Evolutionary conservation across 768 basidiomycete genomes (phyloP), one percentile per base, ranked within the genome.

Genomic region (Kwoniella dendrophila): DNA sequence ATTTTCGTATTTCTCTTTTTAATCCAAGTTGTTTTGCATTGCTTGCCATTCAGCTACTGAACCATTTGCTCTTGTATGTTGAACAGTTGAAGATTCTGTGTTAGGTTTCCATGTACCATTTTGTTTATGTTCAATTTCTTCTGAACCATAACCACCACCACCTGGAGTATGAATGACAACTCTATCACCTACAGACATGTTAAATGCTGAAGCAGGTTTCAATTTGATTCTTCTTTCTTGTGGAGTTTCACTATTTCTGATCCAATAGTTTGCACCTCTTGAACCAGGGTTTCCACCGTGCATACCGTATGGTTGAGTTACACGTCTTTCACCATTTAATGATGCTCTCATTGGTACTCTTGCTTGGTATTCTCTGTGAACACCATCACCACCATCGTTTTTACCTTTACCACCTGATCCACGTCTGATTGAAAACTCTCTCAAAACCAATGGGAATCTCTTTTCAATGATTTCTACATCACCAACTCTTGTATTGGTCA

Each of bases 221-320:
- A n/a, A n/a, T n/a, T n/a, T n/a, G n/a, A n/a, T n/a, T n/a, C n/a
- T n/a, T n/a, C n/a, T n/a, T n/a, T n/a, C n/a, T n/a, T n/a, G n/a
- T n/a, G n/a, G n/a, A n/a, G n/a, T n/a, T n/a, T n/a, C n/a, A 27
- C 36, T 59, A 33, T 44, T 52, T 20, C 41, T 59, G 44, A 59
- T 18, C 16, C 38, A 30, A 32, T 59, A 59, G 14, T 48, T 59
- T 1, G 48, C 50, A 3, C 58, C 58, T 32, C 48, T 30, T 32
- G 38, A 48, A 38, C 68, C 62, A 11, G 56, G 56, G 20, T 64
- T 26, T 36, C 72, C 12, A 84, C 84, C 78, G 89, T 87, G 41
- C 67, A 73, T 68, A 40, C 72, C 72, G 48, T 72, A 74, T 1
- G 72, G 72, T 27, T 65, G 66, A 32, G 63, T 63, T 4, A 74